Base-by-base conservation (phyloP, 2,329 filamentous ascomycete genomes). In the Aspergillus latus region DNA sequence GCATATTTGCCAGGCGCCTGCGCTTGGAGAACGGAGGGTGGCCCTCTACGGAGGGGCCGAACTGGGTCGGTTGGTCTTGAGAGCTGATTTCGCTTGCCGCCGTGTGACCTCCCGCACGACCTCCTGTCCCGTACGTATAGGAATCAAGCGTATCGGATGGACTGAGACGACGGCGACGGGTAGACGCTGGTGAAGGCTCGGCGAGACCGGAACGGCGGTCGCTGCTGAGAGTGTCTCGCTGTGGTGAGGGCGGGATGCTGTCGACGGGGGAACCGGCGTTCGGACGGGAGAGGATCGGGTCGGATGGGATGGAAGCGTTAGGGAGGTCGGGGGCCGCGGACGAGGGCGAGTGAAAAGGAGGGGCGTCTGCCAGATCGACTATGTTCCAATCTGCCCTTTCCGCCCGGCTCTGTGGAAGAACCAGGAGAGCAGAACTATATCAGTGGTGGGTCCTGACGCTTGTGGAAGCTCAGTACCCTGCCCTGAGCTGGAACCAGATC, bases 321-420 rank as follows among this genome's bases (percentile, higher is more conserved):
- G 84, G 82, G 80, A 82, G 75, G 85, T 86, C 87, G 84, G 87
- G 77, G 79, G 81, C 79, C 84, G 81, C 78, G 82, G 82, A 83
- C 82, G 83, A 78, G 75, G 76, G 74, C 74, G 72, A 73, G 73
- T 77, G 74, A 72, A 76, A 78, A 76, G 82, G 78, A 72, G 70
- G 79, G 80, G 85, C 82, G 84, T 88, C 82, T 82, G 87, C 88
- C 88, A 90, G 87, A 82, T 85, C 87, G 85, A 85, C 77, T 74
- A 75, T 76, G 21, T 78, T 62, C 47, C 77, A 66, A 67, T 68
- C 67, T 67, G 75, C 73, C 73, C 69, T 69, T 71, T 66, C 68
- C 64, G 62, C 70, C 74, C 72, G 72, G 73, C 71, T 75, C 74
- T 70, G 65, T 63, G 59, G 49, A 62, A 74, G 73, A 76, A 76